phyloP scores from a whole-genome alignment of 1,284 basidiomycete genomes.

The Abortiporus biennis region DNA sequence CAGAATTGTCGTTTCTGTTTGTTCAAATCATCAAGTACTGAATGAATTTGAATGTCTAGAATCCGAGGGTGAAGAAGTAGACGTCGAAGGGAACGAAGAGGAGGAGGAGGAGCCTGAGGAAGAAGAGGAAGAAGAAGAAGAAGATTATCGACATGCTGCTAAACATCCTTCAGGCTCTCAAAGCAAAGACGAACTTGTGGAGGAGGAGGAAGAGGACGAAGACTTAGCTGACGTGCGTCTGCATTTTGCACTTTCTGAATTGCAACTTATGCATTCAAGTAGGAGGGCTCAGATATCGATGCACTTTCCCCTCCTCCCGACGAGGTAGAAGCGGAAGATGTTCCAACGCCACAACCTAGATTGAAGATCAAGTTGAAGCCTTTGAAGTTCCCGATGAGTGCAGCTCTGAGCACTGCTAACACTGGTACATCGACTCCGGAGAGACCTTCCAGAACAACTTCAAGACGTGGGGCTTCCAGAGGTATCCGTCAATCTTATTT shows the following conservation, averaged over 20 bases:
- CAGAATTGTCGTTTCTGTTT: no score
- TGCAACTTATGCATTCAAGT: not conserved
- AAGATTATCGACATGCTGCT: constrained; percentile 27
- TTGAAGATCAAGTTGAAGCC: constrained; percentile 66
- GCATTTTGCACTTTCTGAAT: no score
- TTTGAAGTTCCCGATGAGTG: constrained; percentile 20
- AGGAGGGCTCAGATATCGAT: constrained; percentile 29
- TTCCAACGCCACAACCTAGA: constrained; percentile 20
- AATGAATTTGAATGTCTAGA: constrained; percentile 11
- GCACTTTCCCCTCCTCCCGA: constrained; percentile 26
- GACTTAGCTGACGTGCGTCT: no score
- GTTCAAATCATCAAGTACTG: no score
- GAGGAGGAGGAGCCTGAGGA: constrained; percentile 21
- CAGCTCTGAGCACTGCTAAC: not conserved
- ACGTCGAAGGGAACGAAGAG: constrained; percentile 15
- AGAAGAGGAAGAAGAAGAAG: constrained; percentile 21
- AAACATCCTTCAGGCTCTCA: no score
- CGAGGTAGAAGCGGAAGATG: constrained; percentile 6
- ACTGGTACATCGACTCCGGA: constrained; percentile 9
- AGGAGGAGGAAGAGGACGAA: constrained; percentile 27
- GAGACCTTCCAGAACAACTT: constrained; percentile 1
- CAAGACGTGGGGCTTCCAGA: constrained; percentile 19
- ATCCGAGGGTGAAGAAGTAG: constrained; percentile 19
- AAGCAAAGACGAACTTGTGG: constrained; percentile 26
- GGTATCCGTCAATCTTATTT: constrained; percentile 17